Percentiles rank a stretch among this genome's conserved stretches.
These are phyloP conservation scores for Nidularia pulvinata DNA, from an alignment of 768 basidiomycete genomes.

Conservation along the genomic window DNA sequence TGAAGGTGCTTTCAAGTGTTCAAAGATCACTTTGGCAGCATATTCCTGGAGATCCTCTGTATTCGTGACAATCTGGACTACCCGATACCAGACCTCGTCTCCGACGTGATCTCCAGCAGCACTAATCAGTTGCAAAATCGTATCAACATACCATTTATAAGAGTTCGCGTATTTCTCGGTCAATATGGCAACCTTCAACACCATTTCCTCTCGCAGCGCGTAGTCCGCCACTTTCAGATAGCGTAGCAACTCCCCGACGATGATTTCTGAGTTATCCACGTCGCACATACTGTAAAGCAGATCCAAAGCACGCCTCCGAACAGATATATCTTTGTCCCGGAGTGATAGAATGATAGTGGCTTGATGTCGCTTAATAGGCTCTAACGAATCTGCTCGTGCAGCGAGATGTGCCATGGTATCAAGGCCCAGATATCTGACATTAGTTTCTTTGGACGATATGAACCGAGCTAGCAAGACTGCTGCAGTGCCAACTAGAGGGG, in stretches of 20 bases:
- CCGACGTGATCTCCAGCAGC: slow-evolving; percentile 99
- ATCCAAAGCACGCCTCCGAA: slow-evolving; percentile 91
- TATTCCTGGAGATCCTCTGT: slow-evolving; percentile 98
- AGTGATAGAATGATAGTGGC: slow-evolving; percentile 93
- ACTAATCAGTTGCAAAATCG: slow-evolving; percentile 93
- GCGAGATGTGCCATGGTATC: slow-evolving; percentile 99
- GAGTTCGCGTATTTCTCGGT: slow-evolving; percentile 99
- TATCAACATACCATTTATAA: slow-evolving; percentile 99
- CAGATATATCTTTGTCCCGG: slow-evolving; percentile 97
- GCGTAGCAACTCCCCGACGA: slow-evolving; percentile 92
- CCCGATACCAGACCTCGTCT: slow-evolving; percentile 99
- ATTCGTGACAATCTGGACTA: slow-evolving; percentile 98
- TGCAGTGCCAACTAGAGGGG: slow-evolving; percentile 84
- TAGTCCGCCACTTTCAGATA: slow-evolving; percentile 98
- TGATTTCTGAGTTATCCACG: slow-evolving; percentile 92
- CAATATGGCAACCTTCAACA: slow-evolving; percentile 95
- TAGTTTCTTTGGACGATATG: slow-evolving; percentile 98
- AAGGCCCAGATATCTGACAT: slow-evolving; percentile 95
- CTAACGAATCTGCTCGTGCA: slow-evolving; percentile 88
- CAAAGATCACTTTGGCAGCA: slow-evolving; percentile 90
- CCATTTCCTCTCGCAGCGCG: slow-evolving; percentile 97
- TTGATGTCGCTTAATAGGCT: slow-evolving; percentile 94
- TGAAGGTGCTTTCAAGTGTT: slow-evolving; percentile 82
- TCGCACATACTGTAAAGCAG: slow-evolving; percentile 99
- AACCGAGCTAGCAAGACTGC: slow-evolving; percentile 93